Conservation (phyloP, 1,284 basidiomycete species). For the Cryptococcus wingfieldii region DNA sequence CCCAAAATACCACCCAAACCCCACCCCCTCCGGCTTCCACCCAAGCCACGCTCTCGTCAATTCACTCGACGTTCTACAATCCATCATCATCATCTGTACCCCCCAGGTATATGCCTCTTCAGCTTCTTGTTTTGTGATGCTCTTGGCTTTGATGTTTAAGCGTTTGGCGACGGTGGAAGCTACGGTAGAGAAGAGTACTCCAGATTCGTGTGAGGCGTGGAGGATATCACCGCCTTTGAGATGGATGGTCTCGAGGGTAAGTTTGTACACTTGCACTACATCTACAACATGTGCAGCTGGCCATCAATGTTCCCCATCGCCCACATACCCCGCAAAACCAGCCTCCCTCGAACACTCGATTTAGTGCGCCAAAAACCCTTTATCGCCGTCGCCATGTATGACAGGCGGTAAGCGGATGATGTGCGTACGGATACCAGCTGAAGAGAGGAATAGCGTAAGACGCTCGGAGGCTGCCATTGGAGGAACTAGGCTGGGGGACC, state of each 20-base stretch:
- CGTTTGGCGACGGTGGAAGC: constrained; percentile 19
- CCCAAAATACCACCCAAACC: constrained; percentile 4
- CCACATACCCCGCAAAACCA: constrained; percentile 21
- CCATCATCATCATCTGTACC: neutral
- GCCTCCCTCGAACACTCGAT: constrained; percentile 13
- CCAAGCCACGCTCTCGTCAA: constrained; percentile 7
- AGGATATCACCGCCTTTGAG: constrained; percentile 9
- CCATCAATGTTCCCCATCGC: constrained; percentile 14
- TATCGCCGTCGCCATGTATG: constrained; percentile 21
- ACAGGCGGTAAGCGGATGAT: constrained; percentile 22
- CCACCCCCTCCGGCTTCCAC: constrained; percentile 10
- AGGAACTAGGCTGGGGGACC: neutral
- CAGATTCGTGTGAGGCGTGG: constrained; percentile 21
- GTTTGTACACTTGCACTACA: constrained; percentile 23
- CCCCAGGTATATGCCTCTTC: constrained; percentile 16
- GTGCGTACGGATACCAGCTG: constrained; percentile 15
- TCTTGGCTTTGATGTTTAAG: constrained; percentile 10
- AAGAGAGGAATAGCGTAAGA: neutral
- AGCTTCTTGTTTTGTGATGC: constrained; percentile 12
- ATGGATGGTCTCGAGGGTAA: constrained; percentile 24
- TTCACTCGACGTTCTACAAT: neutral
- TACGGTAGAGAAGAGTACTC: constrained; percentile 15
- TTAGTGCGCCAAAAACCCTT: constrained; percentile 15
- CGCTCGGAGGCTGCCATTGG: constrained; percentile 11
- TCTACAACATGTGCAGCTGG: constrained; percentile 23